A percentile compares a stretch with the other conserved stretches of the same genome.
phyloP scores from a whole-genome alignment of 1,139 yeast species.

The Taphrina betulina region DNA sequence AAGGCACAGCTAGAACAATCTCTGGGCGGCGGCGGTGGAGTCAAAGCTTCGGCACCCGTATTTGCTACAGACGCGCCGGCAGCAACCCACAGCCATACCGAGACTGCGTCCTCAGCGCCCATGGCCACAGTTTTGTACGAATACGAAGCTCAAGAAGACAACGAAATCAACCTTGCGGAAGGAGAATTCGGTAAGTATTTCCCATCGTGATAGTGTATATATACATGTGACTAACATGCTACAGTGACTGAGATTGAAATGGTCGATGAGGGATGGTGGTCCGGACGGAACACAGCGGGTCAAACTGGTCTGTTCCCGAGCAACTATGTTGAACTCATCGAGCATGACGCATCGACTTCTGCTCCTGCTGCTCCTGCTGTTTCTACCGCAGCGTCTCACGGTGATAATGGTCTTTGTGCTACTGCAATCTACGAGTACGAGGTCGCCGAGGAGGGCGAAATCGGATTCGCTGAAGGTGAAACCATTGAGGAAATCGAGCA shows the following conservation, averaged over 20 bases:
- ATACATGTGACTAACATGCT: neutral
- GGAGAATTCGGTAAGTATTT: slow-evolving; percentile 57
- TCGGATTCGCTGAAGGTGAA: slow-evolving; percentile 80
- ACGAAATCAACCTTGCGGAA: slow-evolving; percentile 64
- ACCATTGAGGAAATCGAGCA: slow-evolving; percentile 76
- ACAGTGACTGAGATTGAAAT: slow-evolving; percentile 54
- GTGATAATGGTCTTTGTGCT: slow-evolving; percentile 48
- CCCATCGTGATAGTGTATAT: neutral
- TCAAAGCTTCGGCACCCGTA: neutral
- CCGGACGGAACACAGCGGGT: slow-evolving; percentile 60
- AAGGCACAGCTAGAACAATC: slow-evolving; percentile 38
- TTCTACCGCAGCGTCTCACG: slow-evolving; percentile 44
- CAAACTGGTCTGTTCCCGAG: slow-evolving; percentile 72
- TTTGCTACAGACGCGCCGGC: slow-evolving; percentile 24
- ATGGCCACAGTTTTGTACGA: slow-evolving; percentile 66
- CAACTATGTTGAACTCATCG: slow-evolving; percentile 58
- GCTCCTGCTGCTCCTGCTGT: slow-evolving; percentile 39
- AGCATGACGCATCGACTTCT: slow-evolving; percentile 37
- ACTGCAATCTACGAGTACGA: slow-evolving; percentile 82
- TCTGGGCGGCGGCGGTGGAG: slow-evolving; percentile 41
- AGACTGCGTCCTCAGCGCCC: slow-evolving; percentile 35
- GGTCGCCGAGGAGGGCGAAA: slow-evolving; percentile 86
- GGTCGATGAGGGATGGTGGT: slow-evolving; percentile 82
- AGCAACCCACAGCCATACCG: slow-evolving; percentile 13
- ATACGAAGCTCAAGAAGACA: slow-evolving; percentile 71